Percentiles rank a stretch among this genome's conserved stretches.
Evolutionary conservation across 2,329 filamentous ascomycete species (phyloP).

Genomic region (Aspergillus persii): DNA sequence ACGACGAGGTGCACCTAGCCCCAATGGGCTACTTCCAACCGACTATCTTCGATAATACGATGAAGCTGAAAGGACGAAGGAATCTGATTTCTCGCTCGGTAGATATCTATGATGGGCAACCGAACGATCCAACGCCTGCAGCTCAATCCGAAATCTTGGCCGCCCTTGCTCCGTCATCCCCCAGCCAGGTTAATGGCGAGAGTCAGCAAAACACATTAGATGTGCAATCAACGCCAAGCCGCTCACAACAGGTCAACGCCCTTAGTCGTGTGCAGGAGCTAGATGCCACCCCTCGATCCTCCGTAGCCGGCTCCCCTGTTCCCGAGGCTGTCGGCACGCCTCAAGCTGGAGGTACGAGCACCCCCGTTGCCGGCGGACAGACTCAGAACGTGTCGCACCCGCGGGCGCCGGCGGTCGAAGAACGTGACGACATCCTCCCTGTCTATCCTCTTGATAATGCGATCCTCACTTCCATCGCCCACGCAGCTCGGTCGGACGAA

Average conservation of each 20-base stretch:
- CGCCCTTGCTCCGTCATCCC: constrained; percentile 45
- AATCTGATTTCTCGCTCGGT: constrained; percentile 83
- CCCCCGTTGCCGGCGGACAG: constrained; percentile 36
- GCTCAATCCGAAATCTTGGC: constrained; percentile 71
- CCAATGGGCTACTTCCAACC: constrained; percentile 95
- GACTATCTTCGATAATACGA: constrained; percentile 75
- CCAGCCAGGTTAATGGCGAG: constrained; percentile 38
- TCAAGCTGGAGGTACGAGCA: constrained; percentile 45
- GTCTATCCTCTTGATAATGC: constrained; percentile 81
- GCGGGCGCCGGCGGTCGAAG: constrained; percentile 49
- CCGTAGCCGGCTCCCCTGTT: constrained; percentile 80
- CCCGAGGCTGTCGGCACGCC: constrained; percentile 75
- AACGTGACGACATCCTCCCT: constrained; percentile 77
- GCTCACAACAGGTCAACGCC: constrained; percentile 65
- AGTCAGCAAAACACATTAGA: constrained; percentile 29
- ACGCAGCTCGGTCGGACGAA: constrained; percentile 84
- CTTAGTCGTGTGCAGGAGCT: constrained; percentile 66
- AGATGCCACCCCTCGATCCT: constrained; percentile 77
- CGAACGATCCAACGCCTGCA: constrained; percentile 83
- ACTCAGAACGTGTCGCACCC: constrained; percentile 34
- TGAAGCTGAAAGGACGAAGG: constrained; percentile 75
- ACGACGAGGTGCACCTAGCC: constrained; percentile 92
- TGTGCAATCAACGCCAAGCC: constrained; percentile 45
- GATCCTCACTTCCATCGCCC: constrained; percentile 83
- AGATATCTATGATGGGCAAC: constrained; percentile 88